phyloP scores from a whole-genome alignment of 169 alveolate genomes.

The Cyclospora cayetanensis region DNA sequence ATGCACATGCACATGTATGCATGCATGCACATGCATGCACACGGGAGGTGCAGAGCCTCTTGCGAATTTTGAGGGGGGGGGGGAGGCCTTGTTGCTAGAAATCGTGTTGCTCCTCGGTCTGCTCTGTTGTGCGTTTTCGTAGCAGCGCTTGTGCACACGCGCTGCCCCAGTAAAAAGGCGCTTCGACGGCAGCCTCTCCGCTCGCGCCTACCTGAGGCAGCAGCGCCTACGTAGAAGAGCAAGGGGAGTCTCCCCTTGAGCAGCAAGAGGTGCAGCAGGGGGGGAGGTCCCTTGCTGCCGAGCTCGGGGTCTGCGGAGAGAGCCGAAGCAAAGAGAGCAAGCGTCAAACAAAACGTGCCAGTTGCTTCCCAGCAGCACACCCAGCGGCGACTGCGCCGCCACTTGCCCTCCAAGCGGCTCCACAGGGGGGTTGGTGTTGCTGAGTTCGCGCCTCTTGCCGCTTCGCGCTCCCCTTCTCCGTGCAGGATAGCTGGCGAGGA shows the following conservation, averaged over 20 bases:
- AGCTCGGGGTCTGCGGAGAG: background rate
- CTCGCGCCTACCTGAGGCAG: constrained; percentile 21
- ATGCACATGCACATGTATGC: background rate
- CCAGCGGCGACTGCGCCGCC: background rate
- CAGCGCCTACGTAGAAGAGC: background rate
- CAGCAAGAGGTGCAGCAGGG: background rate
- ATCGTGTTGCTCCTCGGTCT: too few species aligned
- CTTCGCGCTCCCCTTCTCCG: too few species aligned
- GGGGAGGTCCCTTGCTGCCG: background rate
- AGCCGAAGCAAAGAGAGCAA: background rate
- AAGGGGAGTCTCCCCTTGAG: background rate
- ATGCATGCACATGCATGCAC: background rate
- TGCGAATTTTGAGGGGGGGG: too few species aligned
- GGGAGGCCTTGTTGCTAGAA: too few species aligned
- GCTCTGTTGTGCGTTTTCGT: too few species aligned
- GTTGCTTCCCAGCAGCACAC: background rate
- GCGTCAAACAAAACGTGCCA: background rate
- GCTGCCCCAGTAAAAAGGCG: too few species aligned
- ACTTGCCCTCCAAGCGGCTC: background rate
- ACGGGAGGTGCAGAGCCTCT: too few species aligned
- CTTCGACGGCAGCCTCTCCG: too few species aligned
- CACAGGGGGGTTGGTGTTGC: background rate
- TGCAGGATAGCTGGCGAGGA: too few species aligned
- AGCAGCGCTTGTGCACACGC: too few species aligned
- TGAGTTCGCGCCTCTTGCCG: background rate